Evolutionary conservation across 495 filamentous ascomycete genomes (phyloP), one percentile per base, ranked within the genome.

Genomic region (Podospora pseudoanserina): DNA sequence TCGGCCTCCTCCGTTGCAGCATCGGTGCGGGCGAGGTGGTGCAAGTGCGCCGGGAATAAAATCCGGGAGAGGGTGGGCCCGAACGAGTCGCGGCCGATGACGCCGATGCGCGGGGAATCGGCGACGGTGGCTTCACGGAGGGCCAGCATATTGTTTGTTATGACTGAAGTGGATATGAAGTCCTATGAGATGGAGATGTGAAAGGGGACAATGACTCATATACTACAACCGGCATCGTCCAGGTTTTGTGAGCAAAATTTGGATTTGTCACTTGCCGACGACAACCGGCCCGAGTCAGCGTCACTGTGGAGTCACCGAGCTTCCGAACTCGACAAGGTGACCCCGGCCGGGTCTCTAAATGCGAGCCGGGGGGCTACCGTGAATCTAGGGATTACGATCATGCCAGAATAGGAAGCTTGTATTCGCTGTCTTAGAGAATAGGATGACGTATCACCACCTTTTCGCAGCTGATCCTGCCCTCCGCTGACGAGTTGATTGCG

Each of bases 41-140:
- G 64, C 2, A 75, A 20, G 18, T 68, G 64, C 7, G 69, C 27
- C 2, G 75, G 73, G 63, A 76, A 76, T n/a, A 74, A 13, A 16
- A 60, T 16, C 3, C 23, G 30, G 0, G 72, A 74, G 4, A 74
- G 26, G 2, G 65, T 61, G 44, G 64, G 57, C 18, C 15, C 59
- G 64, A 76, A 76, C 18, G 75, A 71, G 16, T 56, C 63, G 0
- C 6, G 32, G 56, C 39, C 67, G 63, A 76, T 67, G 28, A n/a
- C 34, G 34, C 69, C 75, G 18, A 73, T 57, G 6, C 27, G 53
- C 4, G 56, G 44, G 5, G 53, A 44, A n/a, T 76, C 75, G 18
- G 56, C 58, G 19, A 72, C 64, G 20, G 32, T 59, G 3, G 73
- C 73, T 20, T 60, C 65, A 20, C 75, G 75, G 44, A 76, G 32